Conservation (phyloP, 2,329 filamentous ascomycete species). For the Chrysoporthe austroafricana region DNA sequence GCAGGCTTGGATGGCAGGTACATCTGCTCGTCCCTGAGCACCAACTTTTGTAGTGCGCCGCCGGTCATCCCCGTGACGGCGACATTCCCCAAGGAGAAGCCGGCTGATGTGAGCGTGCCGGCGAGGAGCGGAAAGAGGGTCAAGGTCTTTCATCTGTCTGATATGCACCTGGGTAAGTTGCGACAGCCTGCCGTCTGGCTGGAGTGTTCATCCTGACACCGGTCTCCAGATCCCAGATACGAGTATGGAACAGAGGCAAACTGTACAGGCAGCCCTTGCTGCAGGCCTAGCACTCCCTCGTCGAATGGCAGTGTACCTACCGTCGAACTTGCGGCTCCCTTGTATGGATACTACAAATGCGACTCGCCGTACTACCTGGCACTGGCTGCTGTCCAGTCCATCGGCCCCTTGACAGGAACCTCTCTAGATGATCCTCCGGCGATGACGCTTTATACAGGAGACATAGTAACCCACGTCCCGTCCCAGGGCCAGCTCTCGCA, state of each 20-base stretch:
- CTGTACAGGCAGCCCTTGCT: constrained; percentile 56
- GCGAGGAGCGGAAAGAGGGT: constrained; percentile 55
- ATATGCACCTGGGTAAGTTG: constrained; percentile 51
- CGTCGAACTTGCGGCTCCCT: constrained; percentile 52
- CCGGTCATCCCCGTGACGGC: constrained; percentile 48
- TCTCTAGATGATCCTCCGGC: constrained; percentile 49
- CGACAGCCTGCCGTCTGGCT: neutral
- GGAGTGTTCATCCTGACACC: neutral
- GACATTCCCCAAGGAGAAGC: constrained; percentile 60
- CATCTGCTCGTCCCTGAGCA: constrained; percentile 57
- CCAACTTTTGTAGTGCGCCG: constrained; percentile 52
- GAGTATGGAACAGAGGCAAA: constrained; percentile 56
- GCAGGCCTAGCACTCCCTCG: constrained; percentile 46
- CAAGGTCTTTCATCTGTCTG: constrained; percentile 60
- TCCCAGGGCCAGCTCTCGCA: constrained; percentile 52
- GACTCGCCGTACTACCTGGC: constrained; percentile 63
- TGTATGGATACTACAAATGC: constrained; percentile 59
- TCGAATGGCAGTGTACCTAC: constrained; percentile 40
- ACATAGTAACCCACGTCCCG: constrained; percentile 59
- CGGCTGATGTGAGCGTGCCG: constrained; percentile 46
- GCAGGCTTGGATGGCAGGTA: constrained; percentile 58
- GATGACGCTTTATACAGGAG: constrained; percentile 61
- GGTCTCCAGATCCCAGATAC: constrained; percentile 53
- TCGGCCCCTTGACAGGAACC: constrained; percentile 60
- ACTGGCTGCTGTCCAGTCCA: constrained; percentile 58